These are phyloP conservation scores for Metarhizium guizhouense DNA, from an alignment of 2,329 filamentous ascomycete species.

Conservation along the genomic window DNA sequence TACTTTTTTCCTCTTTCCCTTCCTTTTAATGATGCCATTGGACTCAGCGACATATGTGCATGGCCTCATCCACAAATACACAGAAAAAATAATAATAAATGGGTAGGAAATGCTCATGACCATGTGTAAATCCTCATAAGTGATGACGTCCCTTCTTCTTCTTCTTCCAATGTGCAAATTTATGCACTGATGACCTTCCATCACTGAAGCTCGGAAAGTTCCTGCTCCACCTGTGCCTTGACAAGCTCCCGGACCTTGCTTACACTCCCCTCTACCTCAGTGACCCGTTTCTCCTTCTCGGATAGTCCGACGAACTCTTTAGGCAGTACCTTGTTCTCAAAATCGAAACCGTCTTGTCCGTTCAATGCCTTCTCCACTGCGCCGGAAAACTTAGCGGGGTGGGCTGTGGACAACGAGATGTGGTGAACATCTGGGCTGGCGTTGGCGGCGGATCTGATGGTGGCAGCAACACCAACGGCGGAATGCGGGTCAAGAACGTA, in stretches of 20 bases:
- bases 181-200: neutral
- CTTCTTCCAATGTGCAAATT: neutral
- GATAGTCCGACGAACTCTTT: conserved; percentile 74
- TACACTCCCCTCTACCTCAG: conserved; percentile 61
- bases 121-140: neutral
- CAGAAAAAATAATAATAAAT: neutral
- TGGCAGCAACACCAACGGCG: conserved; percentile 74
- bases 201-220: conserved; percentile 33
- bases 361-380: conserved; percentile 75
- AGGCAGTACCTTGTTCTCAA: conserved; percentile 66
- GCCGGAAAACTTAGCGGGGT: conserved; percentile 87
- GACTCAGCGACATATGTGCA: too few relatives aligned
- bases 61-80: too few relatives aligned
- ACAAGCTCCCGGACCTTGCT: conserved; percentile 68
- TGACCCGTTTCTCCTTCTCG: conserved; percentile 65
- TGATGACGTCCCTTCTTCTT: neutral
- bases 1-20: too few relatives aligned
- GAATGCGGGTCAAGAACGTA: conserved; percentile 93
- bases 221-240: conserved; percentile 60
- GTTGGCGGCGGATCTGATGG: conserved; percentile 57
- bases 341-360: conserved; percentile 63
- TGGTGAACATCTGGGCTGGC: conserved; percentile 48
- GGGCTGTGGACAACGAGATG: conserved; percentile 84
- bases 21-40: too few relatives aligned
- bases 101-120: neutral